Evolutionary conservation across 2,329 filamentous ascomycete species (phyloP).

Genomic region (Pseudogymnoascus sp.): DNA sequence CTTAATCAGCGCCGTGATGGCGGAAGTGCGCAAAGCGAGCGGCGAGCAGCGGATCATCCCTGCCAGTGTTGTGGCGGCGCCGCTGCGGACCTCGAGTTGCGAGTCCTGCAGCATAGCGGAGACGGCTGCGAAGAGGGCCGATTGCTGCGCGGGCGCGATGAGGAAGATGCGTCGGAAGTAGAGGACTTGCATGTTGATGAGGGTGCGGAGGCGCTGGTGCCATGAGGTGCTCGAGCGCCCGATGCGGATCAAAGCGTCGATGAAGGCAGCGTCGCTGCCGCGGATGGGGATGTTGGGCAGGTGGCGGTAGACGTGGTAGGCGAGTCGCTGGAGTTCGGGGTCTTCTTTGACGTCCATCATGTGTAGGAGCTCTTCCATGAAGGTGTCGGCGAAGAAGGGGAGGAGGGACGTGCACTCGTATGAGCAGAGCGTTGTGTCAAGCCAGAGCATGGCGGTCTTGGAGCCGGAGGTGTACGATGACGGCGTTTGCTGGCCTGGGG

Average conservation of each 20-base stretch:
- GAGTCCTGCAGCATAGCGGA: slow-evolving; percentile 87
- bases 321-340: slow-evolving; percentile 84
- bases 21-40: slow-evolving; percentile 64
- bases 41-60: slow-evolving; percentile 98
- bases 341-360: slow-evolving; percentile 99
- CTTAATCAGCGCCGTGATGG: slow-evolving; percentile 66
- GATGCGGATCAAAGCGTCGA: slow-evolving; percentile 78
- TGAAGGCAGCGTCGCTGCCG: slow-evolving; percentile 73
- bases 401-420: slow-evolving; percentile 89
- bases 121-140: slow-evolving; percentile 82
- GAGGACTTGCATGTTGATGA: slow-evolving; percentile 98
- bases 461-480: slow-evolving; percentile 92
- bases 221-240: slow-evolving; percentile 78
- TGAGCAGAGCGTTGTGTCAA: slow-evolving; percentile 83
- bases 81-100: slow-evolving; percentile 89
- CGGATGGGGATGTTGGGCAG: slow-evolving; percentile 92
- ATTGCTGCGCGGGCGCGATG: slow-evolving; percentile 65
- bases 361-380: slow-evolving; percentile 88
- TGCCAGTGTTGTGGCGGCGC: slow-evolving; percentile 84
- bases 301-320: slow-evolving; percentile 95
- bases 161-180: slow-evolving; percentile 96
- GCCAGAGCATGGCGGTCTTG: slow-evolving; percentile 92
- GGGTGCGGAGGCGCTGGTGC: slow-evolving; percentile 89
- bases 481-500: slow-evolving; percentile 83
- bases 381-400: slow-evolving; percentile 80